Conservation (phyloP, 352 stramenopile species). For the Pythium utonaiense region DNA sequence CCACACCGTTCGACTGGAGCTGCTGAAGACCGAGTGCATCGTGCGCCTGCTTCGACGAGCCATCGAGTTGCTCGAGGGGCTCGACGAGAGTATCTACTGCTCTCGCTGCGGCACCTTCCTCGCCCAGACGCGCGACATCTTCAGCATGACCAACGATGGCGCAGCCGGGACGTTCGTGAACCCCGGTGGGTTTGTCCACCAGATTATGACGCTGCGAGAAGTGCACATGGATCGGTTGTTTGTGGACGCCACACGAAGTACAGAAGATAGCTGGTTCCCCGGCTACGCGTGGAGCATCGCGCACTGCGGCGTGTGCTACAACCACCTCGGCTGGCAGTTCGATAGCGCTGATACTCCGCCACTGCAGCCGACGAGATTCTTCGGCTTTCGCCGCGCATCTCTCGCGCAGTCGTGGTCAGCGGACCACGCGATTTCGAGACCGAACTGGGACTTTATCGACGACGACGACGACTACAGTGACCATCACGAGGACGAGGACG, state of each 20-base stretch:
- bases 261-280: constrained; percentile 74
- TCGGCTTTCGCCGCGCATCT: constrained; percentile 62
- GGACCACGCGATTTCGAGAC: not conserved
- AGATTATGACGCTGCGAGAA: constrained; percentile 70
- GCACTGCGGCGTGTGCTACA: constrained; percentile 61
- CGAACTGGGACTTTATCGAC: constrained; percentile 4
- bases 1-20: constrained; percentile 48
- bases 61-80: constrained; percentile 50
- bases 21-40: constrained; percentile 59
- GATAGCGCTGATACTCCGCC: constrained; percentile 32
- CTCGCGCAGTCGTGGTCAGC: constrained; percentile 35
- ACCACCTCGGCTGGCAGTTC: constrained; percentile 79
- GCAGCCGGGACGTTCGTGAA: constrained; percentile 79
- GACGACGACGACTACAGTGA: constrained; percentile 10
- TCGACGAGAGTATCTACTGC: constrained; percentile 67
- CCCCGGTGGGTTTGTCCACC: constrained; percentile 67
- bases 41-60: constrained; percentile 54
- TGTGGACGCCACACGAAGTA: constrained; percentile 41
- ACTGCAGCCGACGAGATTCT: constrained; percentile 43
- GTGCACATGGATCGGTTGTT: constrained; percentile 44
- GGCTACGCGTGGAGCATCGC: constrained; percentile 81
- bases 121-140: constrained; percentile 69
- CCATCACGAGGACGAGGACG: not conserved
- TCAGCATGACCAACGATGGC: constrained; percentile 64
- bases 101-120: constrained; percentile 58